A percentile compares a stretch with the other conserved stretches of the same genome.
These are phyloP conservation scores for Triticum aestivum DNA, from an alignment of 176 grass and related monocot genomes.

Conservation along the genomic window IWGSC_CS_RefSeq_v2.1 NC_057795.1:685000481-685000980, in stretches of 20 bases:
- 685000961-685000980: constrained; percentile 16
- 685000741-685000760: neutral
- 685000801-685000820: constrained; percentile 25
- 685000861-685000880: constrained; percentile 15
- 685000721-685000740: neutral
- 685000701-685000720: constrained; percentile 21
- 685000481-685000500: neutral
- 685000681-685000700: constrained; percentile 36
- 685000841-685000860: constrained; percentile 30
- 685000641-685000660: constrained; percentile 6
- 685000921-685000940: neutral
- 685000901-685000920: constrained; percentile 29
- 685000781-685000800: constrained; percentile 37
- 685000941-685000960: constrained; percentile 6
- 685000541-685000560: constrained; percentile 16
- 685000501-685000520: constrained; percentile 3
- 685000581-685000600: constrained; percentile 34
- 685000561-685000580: constrained; percentile 16
- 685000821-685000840: constrained; percentile 25
- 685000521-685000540: constrained; percentile 19
- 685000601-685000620: constrained; percentile 32
- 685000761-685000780: neutral
- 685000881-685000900: neutral
- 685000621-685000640: constrained; percentile 21
- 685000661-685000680: constrained; percentile 23